Evolutionary conservation across 225 moss, liverwort and hornwort species (phyloP).

Genomic region (Rhytidiadelphus loreus): DNA sequence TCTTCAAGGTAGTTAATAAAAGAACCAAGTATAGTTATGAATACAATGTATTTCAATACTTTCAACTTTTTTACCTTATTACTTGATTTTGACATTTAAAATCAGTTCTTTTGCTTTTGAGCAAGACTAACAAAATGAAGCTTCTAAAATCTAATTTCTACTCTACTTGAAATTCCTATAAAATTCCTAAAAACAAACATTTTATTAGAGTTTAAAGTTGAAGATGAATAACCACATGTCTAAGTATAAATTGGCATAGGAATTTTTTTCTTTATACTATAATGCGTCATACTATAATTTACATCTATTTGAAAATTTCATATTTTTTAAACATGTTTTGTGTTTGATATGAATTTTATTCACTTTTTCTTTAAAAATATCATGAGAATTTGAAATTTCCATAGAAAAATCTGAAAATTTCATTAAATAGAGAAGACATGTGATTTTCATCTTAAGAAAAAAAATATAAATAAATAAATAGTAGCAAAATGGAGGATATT

Average conservation of each 20-base stretch:
- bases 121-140: neutral
- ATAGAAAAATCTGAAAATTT: neutral
- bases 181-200: neutral
- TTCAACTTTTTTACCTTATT: neutral
- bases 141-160: neutral
- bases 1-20: neutral
- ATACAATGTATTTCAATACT: neutral
- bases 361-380: neutral
- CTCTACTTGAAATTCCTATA: neutral
- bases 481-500: neutral
- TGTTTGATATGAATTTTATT: neutral
- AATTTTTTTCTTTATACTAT: neutral
- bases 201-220: neutral
- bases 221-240: neutral
- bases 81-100: neutral
- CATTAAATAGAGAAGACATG: neutral
- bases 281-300: neutral
- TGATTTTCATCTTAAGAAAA: neutral
- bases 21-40: rapidly evolving
- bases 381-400: neutral
- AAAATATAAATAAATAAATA: neutral
- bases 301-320: neutral
- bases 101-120: neutral
- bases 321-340: neutral
- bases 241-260: neutral